Evolutionary conservation across 2,329 filamentous ascomycete species (phyloP), one percentile per base, ranked within the genome.

Genomic region (Microcyclosporella mali): DNA sequence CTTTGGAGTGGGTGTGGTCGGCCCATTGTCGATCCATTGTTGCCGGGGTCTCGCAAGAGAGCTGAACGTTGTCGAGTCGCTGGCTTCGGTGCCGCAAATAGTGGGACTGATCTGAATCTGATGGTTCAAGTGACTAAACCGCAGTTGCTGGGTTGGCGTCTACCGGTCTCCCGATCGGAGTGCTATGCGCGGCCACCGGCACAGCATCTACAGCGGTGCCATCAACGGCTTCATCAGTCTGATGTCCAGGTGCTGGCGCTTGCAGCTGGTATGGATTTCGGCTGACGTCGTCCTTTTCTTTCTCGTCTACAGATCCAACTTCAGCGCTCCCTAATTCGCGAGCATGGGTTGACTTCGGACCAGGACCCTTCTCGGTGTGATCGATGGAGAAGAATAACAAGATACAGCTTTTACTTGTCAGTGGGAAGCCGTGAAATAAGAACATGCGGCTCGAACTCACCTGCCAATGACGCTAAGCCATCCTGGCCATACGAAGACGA

Each of bases 401-500:
- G 14, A 62, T 53, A 14, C 65, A 65, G 51, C 67, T 70, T 33
- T 21, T 18, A 3, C 3, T 12, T 14, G 33, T 38, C 14, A 38
- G 11, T 15, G 7, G 12, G n/a, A 34, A 18, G 14, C 33, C 12
- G 21, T 43, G 28, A 35, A 40, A 18, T 30, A 2, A 6, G 14
- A 33, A 12, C n/a, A 37, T 28, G 34, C 9, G 40, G 16, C 2
- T 15, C 12, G 12, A 6, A 33, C 58, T 43, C 49, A 71, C 69
- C 69, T 72, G 4, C 66, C 66, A 42, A 74, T 64, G 0, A 73
- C 72, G 12, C 64, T 66, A 1, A 75, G 44, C 53, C 70, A 68
- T 0, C 75, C 76, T 1, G 70, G 61, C 75, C 76, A 79, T 12
- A 73, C 52, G 16, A 78, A 70, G 0, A 77, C 72, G 3, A 72